A percentile compares a stretch with the other conserved stretches of the same genome.
These are phyloP conservation scores for Harringtonia lauricola DNA, from an alignment of 2,329 filamentous ascomycete genomes.

Conservation along the genomic window DNA sequence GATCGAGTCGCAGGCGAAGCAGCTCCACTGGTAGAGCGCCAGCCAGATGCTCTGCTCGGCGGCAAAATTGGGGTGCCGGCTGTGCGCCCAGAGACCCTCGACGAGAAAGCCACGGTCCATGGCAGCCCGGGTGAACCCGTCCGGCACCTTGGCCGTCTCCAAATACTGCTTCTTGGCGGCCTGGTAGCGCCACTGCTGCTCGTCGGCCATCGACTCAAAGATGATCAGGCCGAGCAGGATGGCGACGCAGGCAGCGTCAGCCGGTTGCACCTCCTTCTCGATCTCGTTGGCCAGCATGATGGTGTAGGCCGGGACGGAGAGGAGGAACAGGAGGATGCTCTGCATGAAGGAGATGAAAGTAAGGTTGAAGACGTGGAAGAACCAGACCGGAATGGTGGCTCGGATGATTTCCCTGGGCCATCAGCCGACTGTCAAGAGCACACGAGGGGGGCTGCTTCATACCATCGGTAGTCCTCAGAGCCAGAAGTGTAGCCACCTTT, in stretches of 20 bases:
- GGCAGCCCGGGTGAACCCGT: constrained; percentile 55
- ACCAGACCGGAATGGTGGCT: constrained; percentile 45
- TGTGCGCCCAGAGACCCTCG: constrained; percentile 75
- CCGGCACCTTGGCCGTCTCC: constrained; percentile 58
- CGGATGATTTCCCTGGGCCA: constrained; percentile 56
- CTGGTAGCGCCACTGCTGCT: constrained; percentile 90
- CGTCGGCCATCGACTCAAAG: constrained; percentile 73
- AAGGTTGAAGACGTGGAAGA: constrained; percentile 79
- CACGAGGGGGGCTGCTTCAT: constrained; percentile 5
- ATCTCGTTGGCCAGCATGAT: constrained; percentile 64
- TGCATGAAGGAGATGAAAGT: constrained; percentile 82
- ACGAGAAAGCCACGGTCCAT: constrained; percentile 85
- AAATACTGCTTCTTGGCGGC: constrained; percentile 67
- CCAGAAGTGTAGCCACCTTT: constrained; percentile 84
- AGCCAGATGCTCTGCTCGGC: constrained; percentile 91
- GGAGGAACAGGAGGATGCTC: constrained; percentile 66
- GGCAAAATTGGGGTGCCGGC: constrained; percentile 88
- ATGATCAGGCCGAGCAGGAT: constrained; percentile 39
- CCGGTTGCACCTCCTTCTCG: constrained; percentile 33
- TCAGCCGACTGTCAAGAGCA: neutral
- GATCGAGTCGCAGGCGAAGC: constrained; percentile 56
- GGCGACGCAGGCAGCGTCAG: constrained; percentile 37
- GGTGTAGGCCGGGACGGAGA: constrained; percentile 70
- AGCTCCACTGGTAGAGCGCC: constrained; percentile 77
- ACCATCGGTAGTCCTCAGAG: constrained; percentile 91